These are phyloP conservation scores for Acanthamoeba castellanii DNA, from an alignment of 208 protist genomes.

Conservation along the genomic window DNA sequence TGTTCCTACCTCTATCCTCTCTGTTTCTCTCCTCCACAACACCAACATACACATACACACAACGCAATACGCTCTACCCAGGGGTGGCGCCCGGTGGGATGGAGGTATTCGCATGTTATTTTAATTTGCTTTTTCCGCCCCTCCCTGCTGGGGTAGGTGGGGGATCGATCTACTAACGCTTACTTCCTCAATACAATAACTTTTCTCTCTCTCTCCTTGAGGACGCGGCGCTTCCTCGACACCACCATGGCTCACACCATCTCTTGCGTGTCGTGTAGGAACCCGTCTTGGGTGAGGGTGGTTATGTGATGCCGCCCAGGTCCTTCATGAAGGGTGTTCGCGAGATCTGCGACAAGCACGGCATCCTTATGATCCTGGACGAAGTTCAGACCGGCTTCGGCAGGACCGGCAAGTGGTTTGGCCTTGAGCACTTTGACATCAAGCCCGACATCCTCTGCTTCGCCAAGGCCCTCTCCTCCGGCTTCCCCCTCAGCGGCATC, in stretches of 20 bases:
- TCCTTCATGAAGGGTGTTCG: conserved; percentile 69
- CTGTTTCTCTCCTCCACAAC: conserved; percentile 11
- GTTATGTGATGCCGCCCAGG: conserved; percentile 66
- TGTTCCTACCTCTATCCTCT: conserved; percentile 15
- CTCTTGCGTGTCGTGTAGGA: conserved; percentile 52
- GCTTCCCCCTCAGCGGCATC: conserved; percentile 65
- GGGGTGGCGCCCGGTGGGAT: conserved; percentile 40
- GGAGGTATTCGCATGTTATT: conserved; percentile 18
- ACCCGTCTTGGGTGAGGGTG: conserved; percentile 78
- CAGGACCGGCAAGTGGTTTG: conserved; percentile 86
- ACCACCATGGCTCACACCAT: background rate
- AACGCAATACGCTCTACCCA: background rate
- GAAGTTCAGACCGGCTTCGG: conserved; percentile 87
- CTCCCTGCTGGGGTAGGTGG: background rate
- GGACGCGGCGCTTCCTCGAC: background rate
- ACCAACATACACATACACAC: background rate
- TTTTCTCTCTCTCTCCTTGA: background rate
- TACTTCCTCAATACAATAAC: background rate
- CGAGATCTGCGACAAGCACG: conserved; percentile 66
- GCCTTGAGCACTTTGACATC: conserved; percentile 79
- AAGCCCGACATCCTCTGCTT: conserved; percentile 82
- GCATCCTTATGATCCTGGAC: conserved; percentile 73
- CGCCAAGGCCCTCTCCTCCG: conserved; percentile 63
- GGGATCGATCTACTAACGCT: background rate
- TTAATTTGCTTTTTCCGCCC: background rate